Conservation (phyloP, 768 basidiomycete species). For the Chalciporus sphaerocephalus region DNA sequence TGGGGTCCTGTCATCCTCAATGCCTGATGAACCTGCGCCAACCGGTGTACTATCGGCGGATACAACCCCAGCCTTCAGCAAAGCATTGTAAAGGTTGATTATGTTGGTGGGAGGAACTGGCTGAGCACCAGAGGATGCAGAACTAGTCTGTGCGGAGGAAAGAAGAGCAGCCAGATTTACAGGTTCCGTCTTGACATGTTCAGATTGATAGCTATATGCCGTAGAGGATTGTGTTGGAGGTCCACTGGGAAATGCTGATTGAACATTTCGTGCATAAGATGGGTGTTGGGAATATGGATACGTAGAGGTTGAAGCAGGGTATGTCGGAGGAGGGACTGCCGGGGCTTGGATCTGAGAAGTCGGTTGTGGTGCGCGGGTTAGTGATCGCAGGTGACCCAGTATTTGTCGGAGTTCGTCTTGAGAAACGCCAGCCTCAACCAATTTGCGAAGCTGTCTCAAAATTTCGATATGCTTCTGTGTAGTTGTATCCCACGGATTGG, state of each 20-base stretch:
- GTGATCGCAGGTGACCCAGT: constrained; percentile 59
- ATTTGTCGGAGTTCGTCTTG: constrained; percentile 78
- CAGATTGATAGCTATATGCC: constrained; percentile 23
- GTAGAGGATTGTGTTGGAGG: constrained; percentile 32
- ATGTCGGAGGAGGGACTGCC: constrained; percentile 28
- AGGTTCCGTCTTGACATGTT: constrained; percentile 29
- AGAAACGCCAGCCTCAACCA: constrained; percentile 77
- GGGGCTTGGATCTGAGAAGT: constrained; percentile 25
- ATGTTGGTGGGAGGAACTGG: constrained; percentile 38
- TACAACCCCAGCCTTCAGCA: constrained; percentile 78
- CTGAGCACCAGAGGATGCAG: constrained; percentile 21
- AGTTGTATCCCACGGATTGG: constrained; percentile 66
- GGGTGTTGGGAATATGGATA: constrained; percentile 32
- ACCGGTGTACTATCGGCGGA: constrained; percentile 49
- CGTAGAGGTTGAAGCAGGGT: constrained; percentile 21
- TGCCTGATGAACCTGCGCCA: constrained; percentile 41
- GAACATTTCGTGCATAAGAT: constrained; percentile 25
- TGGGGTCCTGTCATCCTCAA: constrained; percentile 25
- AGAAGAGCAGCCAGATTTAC: constrained; percentile 30
- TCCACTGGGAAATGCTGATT: constrained; percentile 30
- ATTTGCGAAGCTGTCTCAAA: constrained; percentile 71
- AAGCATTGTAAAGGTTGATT: constrained; percentile 56
- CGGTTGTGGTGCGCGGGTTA: constrained; percentile 43
- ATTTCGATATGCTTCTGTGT: constrained; percentile 72
- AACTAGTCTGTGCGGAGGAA: constrained; percentile 22